These are phyloP conservation scores for Magnolia sinica DNA, from an alignment of 164 flowering plant species.

Conservation along the genomic window DNA sequence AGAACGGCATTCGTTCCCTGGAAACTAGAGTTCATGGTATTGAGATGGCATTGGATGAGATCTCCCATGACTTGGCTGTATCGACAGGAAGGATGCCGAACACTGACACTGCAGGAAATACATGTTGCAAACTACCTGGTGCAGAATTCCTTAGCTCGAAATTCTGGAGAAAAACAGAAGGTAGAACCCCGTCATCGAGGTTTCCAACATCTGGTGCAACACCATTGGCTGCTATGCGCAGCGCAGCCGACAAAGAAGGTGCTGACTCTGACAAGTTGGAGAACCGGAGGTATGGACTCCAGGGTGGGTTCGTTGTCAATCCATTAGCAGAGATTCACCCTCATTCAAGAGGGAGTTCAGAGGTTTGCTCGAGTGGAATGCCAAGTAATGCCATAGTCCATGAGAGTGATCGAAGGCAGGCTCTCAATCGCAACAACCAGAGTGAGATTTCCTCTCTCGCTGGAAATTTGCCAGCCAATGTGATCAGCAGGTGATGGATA, in stretches of 20 bases:
- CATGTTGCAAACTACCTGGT: constrained; percentile 76
- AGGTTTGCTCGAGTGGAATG: constrained; percentile 21
- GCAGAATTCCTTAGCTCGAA: constrained; percentile 84
- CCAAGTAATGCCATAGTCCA: constrained; percentile 13
- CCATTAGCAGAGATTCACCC: constrained; percentile 68
- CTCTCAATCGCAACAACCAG: constrained; percentile 13
- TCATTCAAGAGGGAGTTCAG: constrained; percentile 32
- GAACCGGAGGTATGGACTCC: constrained; percentile 42
- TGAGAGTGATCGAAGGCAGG: constrained; percentile 22
- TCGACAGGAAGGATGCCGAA: constrained; percentile 59
- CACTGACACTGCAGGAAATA: constrained; percentile 28
- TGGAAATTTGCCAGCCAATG: constrained; percentile 9
- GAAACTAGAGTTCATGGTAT: constrained; percentile 93
- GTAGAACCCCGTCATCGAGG: constrained; percentile 38
- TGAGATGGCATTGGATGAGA: constrained; percentile 78
- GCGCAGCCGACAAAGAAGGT: constrained; percentile 30
- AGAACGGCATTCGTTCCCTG: constrained; percentile 70
- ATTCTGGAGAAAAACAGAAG: constrained; percentile 71
- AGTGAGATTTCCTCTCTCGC: constrained; percentile 20
- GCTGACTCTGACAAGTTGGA: constrained; percentile 29
- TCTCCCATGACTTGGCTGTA: constrained; percentile 72
- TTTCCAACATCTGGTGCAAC: constrained; percentile 36
- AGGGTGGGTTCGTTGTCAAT: constrained; percentile 61
- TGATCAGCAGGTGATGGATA: constrained; percentile 27
- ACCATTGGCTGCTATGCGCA: constrained; percentile 27